Evolutionary conservation across 2,329 filamentous ascomycete genomes (phyloP), one percentile per base, ranked within the genome.

Genomic region (Fusarium keratoplasticum): DNA sequence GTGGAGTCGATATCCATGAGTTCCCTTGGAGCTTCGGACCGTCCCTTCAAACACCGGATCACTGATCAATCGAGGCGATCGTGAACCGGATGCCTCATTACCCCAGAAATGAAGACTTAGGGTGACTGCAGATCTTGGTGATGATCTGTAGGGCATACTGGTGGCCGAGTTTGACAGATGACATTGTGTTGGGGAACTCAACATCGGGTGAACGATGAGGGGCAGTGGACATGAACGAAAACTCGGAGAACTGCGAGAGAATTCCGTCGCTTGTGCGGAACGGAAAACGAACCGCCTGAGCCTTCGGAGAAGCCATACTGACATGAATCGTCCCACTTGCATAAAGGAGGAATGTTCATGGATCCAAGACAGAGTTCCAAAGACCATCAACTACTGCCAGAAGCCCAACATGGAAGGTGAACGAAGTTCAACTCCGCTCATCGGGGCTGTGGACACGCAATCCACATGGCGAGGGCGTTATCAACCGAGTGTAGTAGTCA

Each of bases 1-100:
- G 72, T 66, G 72, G 70, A 61, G 72, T 44, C 66, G 42, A 60
- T 59, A 54, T 62, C 35, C 52, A 73, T 35, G 72, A 70, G 64
- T 72, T 74, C 60, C 55, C 69, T 50, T 40, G 55, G 22, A 66
- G 27, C 54, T 5, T 71, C 66, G 72, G 73, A 66, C 65, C 70
- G 64, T 67, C 40, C 72, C 66, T 71, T 42, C 52, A 71, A 73
- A 66, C 64, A 59, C 70, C 47, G 54, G 52, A 57, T 55, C 69
- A 11, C 29, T 33, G 16, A 61, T 27, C 47, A 35, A 57, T 58
- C 44, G 54, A 69, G 27, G 36, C 31, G 57, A 61, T 31, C 50
- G 22, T 47, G 50, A 59, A 33, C 18, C 33, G 38, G 47, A 64
- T 55, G 14, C 27, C 16, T 60, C 27, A 29, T 31, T 69, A 74